A percentile compares a stretch with the other conserved stretches of the same genome.
Conservation (phyloP, 441 rosid species). For the Gossypium schwendimanii region DNA sequence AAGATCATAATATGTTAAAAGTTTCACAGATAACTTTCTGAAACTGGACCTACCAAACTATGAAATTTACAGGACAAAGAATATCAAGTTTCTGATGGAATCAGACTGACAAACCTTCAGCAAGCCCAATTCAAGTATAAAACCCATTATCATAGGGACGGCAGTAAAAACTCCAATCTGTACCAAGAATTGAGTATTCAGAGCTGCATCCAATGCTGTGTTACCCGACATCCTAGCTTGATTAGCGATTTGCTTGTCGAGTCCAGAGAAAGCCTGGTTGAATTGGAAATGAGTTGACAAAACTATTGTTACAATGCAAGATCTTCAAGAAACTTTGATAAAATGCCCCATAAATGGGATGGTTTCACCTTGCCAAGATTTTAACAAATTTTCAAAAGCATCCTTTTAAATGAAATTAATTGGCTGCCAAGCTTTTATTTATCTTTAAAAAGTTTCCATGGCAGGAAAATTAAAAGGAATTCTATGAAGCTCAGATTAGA, state of each 20-base stretch:
- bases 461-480: neutral
- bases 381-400: neutral
- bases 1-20: neutral
- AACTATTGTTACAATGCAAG: neutral
- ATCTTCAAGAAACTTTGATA: neutral
- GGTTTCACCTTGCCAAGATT: neutral
- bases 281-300: conserved; percentile 12
- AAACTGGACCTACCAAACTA: neutral
- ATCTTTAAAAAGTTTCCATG: neutral
- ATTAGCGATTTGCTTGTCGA: conserved; percentile 50
- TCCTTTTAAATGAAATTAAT: neutral
- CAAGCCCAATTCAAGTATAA: conserved; percentile 87
- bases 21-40: neutral
- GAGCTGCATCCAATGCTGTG: conserved; percentile 79
- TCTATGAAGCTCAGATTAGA: neutral
- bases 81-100: conserved; percentile 9
- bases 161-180: conserved; percentile 99
- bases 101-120: conserved; percentile 53
- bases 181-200: conserved; percentile 90
- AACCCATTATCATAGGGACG: conserved; percentile 96
- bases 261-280: conserved; percentile 89
- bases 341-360: neutral
- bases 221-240: conserved; percentile 56
- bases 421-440: neutral
- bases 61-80: conserved; percentile 4